Evolutionary conservation across 805 yeast genomes (phyloP), one percentile per base, ranked within the genome.

Genomic region (Dipodascus albidus): DNA sequence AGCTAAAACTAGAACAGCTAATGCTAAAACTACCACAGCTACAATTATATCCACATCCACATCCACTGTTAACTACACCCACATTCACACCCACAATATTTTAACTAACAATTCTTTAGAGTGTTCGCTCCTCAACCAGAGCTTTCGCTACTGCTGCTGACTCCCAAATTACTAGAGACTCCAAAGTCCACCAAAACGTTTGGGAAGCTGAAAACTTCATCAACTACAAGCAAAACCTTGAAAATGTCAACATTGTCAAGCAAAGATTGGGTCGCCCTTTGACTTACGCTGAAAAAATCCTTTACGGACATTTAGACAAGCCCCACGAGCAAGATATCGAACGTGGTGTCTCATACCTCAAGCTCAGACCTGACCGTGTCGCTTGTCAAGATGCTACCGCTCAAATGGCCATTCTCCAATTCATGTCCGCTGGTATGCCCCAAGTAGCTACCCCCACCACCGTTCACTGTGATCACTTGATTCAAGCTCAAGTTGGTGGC

Each of bases 371-470:
- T 53, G 98, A 90, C 72, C 82, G 98, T 72, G 97, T 91, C 57
- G 97, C 97, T 50, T 89, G 96, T 85, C 98, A 90, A 77, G 98
- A 90, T 77, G 98, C 98, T 55, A 88, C 96, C 55, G 97, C 97
- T 55, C 98, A 90, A 77, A 90, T 90, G 98, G 96, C 97, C 54
- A 80, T 90, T 62, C 76, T 90, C 67, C 98, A 90, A 76, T 90
- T 90, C 72, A 89, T 89, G 95, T 85, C 96, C 57, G 95, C 96
- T 63, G 96, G 95, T 65, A 75, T 89, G 81, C 84, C 87, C 58
- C 79, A 81, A 67, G 95, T 90, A 52, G 95, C 95, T 54, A 91
- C 91, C 58, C 97, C 97, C 53, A 87, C 90, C 58, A 87, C 97
- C 50, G 95, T 91, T 56, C 98, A 90, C 76, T 90, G 98, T 80